A percentile compares a stretch with the other conserved stretches of the same genome.
These are phyloP conservation scores for Fusarium metavorans DNA, from an alignment of 2,329 filamentous ascomycete genomes.

Conservation along the genomic window DNA sequence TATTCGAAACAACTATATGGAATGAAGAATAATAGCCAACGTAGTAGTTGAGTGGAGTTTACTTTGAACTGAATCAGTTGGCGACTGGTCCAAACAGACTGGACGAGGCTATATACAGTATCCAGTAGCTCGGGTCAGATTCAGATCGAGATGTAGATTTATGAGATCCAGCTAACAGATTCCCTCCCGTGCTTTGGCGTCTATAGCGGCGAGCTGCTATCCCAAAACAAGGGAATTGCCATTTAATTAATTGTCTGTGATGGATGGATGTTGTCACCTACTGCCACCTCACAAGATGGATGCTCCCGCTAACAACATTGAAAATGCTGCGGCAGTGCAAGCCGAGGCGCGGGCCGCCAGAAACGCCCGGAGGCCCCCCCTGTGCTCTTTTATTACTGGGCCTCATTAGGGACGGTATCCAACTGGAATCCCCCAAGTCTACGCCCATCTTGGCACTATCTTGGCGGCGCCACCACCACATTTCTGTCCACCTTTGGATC, in stretches of 20 bases:
- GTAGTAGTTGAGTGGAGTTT: neutral
- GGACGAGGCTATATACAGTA: neutral
- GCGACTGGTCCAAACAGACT: neutral
- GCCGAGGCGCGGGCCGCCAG: neutral
- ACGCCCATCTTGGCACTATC: slow-evolving; percentile 21
- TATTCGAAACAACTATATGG: neutral
- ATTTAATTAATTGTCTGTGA: neutral
- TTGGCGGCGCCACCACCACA: slow-evolving; percentile 32
- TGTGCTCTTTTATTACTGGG: neutral
- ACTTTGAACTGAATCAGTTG: neutral
- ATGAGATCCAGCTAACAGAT: neutral
- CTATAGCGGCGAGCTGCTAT: neutral
- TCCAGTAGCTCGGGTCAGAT: neutral
- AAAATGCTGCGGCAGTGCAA: neutral
- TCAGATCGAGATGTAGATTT: neutral
- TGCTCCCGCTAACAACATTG: neutral
- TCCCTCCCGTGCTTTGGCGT: neutral
- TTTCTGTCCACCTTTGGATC: neutral
- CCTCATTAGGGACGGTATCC: neutral
- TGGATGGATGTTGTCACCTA: neutral
- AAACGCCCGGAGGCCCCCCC: neutral
- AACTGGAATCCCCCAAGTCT: slow-evolving; percentile 2
- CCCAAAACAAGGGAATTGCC: neutral
- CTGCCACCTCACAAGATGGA: neutral
- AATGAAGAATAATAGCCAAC: neutral